Evolutionary conservation across 768 basidiomycete species (phyloP), one percentile per base, ranked within the genome.

Genomic region (Tricholoma sp.): DNA sequence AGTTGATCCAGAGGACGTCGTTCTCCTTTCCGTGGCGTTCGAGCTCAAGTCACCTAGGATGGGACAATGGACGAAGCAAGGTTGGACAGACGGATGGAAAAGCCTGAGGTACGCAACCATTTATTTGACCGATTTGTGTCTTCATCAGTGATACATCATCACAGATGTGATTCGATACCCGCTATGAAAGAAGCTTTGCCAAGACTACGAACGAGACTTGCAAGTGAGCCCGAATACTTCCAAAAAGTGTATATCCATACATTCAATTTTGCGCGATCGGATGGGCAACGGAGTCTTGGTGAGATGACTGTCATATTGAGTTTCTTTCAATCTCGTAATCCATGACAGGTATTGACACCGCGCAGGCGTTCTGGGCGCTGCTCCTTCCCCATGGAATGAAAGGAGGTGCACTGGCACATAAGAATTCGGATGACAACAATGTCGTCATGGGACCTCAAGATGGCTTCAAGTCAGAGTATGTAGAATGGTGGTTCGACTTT

Each of bases 51-150:
- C 89, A 4, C 88, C 87, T 0, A 64, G 74, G 58, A 74, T 95
- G 52, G 91, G 89, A 1, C 76, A 80, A 57, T 96, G 91, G 86
- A 77, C 75, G 31, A 79, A 74, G 61, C 74, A 81, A 58, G 86
- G 83, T 0, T 95, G 91, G 91, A 63, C 83, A 34, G 88, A 90
- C 0, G 92, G 91, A 0, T 93, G 92, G 91, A 88, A 84, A 69
- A 68, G 64, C 12, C 71, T 89, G 34, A 81, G 86, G 89, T 89
- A 63, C 57, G 86, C 72, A 34, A 22, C 6, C 32, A 19, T 55
- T 54, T 16, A n/a, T 53, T n/a, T 55, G 54, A 12, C 19, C 29
- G 2, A 31, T n/a, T 32, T 37, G 2, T 51, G 8, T 22, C 21
- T 8, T 46, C 8, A 31, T 19, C 52, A 24, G 45, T 45, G 21